Evolutionary conservation across 495 filamentous ascomycete species (phyloP), one percentile per base, ranked within the genome.

Genomic region (Penicillium fimorum): DNA sequence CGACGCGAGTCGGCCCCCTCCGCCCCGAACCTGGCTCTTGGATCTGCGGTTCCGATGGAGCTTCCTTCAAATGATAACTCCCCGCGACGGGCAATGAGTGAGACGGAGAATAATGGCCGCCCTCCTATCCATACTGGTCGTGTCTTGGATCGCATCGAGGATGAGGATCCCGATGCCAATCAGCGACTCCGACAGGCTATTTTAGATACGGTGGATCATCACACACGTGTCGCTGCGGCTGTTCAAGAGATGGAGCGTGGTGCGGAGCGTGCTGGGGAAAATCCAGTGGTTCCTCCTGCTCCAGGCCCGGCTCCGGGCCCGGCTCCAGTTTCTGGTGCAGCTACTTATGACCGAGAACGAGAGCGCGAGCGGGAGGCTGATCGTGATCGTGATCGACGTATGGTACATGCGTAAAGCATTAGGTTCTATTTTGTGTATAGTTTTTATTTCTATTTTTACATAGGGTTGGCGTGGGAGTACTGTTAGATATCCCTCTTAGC

Each of bases 151-250:
- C 37, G 50, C 35, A 35, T 62, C 2, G 65, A 75, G n/a, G 74
- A 79, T n/a, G 73, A 77, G 15, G 76, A 70, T 25, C 70, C 73
- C 1, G 75, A 75, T 58, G 76, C 76, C 47, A 76, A 75, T 46
- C 72, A 74, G 53, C 64, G 74, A n/a, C 50, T 79, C 41, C 76
- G 75, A 71, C 76, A 77, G 61, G 76, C 76, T 18, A 79, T 79
- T 32, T 51, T 71, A 10, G 76, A 79, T 46, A 79, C 76, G 3
- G 72, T 76, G 2, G 73, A 77, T 48, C 75, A 76, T 46, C 75
- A 76, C 47, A 56, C 67, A 7, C 68, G 70, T 7, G 69, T 70
- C 27, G 65, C 74, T 1, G 67, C 73, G 9, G 68, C 70, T 22
- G 63, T 69, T n/a, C 63, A 69, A 18, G 68, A 65, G 40, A 70